Evolutionary conservation across 352 stramenopile genomes (phyloP).

Genomic region (Globisporangium sylvaticum): DNA sequence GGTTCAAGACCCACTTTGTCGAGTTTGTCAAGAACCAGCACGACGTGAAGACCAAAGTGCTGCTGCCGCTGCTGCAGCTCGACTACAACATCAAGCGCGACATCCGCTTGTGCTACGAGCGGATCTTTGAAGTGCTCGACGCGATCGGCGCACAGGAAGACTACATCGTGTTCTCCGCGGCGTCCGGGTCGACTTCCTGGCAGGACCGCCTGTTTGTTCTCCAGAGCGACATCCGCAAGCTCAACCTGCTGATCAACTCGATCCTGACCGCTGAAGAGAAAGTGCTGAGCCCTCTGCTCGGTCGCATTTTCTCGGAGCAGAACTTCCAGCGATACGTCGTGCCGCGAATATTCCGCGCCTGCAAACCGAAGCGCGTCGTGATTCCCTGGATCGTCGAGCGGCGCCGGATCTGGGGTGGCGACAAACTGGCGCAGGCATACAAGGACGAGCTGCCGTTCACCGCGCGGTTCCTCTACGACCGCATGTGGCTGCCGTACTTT

Average conservation of each 20-base stretch:
- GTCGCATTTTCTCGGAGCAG: constrained; percentile 60
- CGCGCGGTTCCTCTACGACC: constrained; percentile 73
- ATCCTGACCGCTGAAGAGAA: constrained; percentile 69
- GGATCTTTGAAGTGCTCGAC: constrained; percentile 59
- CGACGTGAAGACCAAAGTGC: constrained; percentile 58
- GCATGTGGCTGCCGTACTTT: constrained; percentile 76
- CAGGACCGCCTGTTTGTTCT: constrained; percentile 38
- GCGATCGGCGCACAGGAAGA: constrained; percentile 57
- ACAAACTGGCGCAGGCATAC: constrained; percentile 52
- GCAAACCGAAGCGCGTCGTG: constrained; percentile 60
- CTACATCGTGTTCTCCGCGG: constrained; percentile 39
- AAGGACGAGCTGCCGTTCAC: constrained; percentile 75
- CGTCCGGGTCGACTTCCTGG: constrained; percentile 44
- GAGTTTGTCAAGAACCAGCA: constrained; percentile 75
- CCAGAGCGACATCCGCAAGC: constrained; percentile 67
- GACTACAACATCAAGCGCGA: constrained; percentile 62
- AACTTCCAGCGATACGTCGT: constrained; percentile 76
- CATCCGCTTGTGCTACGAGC: constrained; percentile 54
- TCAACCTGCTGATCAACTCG: constrained; percentile 66
- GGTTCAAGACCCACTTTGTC: constrained; percentile 80
- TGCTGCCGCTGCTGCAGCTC: constrained; percentile 60
- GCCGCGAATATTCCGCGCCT: constrained; percentile 63
- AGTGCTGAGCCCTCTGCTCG: constrained; percentile 50
- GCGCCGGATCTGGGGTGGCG: constrained; percentile 63
- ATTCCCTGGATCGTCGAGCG: constrained; percentile 83